Percentiles rank a stretch among this genome's conserved stretches.
Evolutionary conservation across 352 stramenopile genomes (phyloP).

Genomic region (Pythium folliculosum): DNA sequence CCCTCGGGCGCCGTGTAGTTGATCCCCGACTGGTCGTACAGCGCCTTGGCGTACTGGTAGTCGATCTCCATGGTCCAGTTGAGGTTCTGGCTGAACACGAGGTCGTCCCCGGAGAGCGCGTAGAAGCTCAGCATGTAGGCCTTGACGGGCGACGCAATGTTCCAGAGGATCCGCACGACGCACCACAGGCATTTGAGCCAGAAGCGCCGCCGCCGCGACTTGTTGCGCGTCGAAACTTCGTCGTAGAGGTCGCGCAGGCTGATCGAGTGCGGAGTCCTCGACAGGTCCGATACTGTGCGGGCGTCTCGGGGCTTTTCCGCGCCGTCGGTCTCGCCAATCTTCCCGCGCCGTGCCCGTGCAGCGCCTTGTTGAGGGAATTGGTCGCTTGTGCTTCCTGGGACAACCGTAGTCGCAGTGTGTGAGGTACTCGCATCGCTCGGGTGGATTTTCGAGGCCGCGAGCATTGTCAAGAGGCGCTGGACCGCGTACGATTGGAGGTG

Average conservation of each 20-base stretch:
- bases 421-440: no score
- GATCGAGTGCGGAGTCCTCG: not conserved
- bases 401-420: no score
- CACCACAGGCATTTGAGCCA: not conserved
- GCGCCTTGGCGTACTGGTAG: slow-evolving; percentile 20
- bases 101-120: slow-evolving; percentile 17
- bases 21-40: slow-evolving; percentile 23
- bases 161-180: slow-evolving; percentile 19
- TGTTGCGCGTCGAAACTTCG: slow-evolving; percentile 1
- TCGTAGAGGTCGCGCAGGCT: not conserved
- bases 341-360: no score
- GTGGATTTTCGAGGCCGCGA: no score
- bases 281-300: not conserved
- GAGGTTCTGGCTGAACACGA: slow-evolving; percentile 24
- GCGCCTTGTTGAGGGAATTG: no score
- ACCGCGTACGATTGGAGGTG: no score
- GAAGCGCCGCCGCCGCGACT: not conserved
- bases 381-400: no score
- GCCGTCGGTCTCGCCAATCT: no score
- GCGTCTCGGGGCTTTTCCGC: no score
- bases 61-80: slow-evolving; percentile 30
- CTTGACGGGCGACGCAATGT: slow-evolving; percentile 26
- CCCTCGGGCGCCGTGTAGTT: slow-evolving; percentile 5
- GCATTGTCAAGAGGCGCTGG: no score
- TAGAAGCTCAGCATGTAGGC: slow-evolving; percentile 27